A percentile compares a stretch with the other conserved stretches of the same genome.
phyloP scores from a whole-genome alignment of 192 early-diverging fungal genomes.

The Anaeromyces robustus region DNA sequence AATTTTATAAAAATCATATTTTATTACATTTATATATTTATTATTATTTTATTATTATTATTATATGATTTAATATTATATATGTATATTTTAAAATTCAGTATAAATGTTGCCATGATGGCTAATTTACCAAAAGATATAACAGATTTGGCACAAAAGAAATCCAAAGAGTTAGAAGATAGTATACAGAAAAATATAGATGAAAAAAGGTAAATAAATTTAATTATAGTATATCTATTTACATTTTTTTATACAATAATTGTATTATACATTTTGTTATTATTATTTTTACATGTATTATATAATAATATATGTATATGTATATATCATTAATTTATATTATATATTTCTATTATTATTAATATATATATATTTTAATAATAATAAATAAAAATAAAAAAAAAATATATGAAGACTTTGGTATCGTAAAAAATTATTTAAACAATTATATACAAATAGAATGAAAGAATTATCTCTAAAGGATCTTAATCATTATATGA shows the following conservation, averaged over 20 bases:
- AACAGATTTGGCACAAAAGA: slow-evolving; percentile 27
- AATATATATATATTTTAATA: background rate
- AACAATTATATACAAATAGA: background rate
- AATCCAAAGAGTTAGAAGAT: slow-evolving; percentile 24
- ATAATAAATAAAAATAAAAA: no score
- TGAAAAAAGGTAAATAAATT: background rate
- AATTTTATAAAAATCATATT: background rate
- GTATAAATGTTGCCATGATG: slow-evolving; percentile 56
- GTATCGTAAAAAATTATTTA: background rate
- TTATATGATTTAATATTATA: slow-evolving; percentile 1
- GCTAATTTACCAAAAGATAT: slow-evolving; percentile 35
- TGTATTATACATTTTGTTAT: no score
- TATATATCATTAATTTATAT: no score
- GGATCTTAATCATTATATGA: background rate
- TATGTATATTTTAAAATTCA: slow-evolving; percentile 4
- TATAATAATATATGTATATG: no score
- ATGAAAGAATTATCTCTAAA: background rate
- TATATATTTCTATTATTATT: background rate
- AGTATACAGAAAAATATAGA: background rate
- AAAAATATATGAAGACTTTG: no score
- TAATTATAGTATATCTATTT: no score
- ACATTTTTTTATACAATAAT: no score
- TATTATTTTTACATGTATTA: no score
- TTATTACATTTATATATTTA: no score
- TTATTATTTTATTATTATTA: no score